Conservation (phyloP, 1,284 basidiomycete genomes). For the Phylloboletellus chloephorus region DNA sequence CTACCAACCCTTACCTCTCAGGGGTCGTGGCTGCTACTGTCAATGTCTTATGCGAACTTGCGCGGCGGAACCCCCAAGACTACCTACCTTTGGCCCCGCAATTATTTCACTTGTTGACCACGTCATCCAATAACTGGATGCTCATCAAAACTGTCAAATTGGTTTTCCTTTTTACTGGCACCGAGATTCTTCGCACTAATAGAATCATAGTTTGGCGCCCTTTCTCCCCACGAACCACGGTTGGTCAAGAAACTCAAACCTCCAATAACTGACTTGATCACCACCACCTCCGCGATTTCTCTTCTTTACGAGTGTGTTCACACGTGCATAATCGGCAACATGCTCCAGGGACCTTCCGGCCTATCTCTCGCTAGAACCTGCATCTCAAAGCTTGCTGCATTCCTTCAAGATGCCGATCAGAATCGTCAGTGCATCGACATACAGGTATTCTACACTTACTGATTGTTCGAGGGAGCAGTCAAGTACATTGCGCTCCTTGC, state of each 20-base stretch:
- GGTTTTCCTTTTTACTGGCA: constrained; percentile 37
- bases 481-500: constrained; percentile 96
- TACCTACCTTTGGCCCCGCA: constrained; percentile 87
- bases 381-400: constrained; percentile 89
- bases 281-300: constrained; percentile 93
- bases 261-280: constrained; percentile 92
- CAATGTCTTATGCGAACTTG: constrained; percentile 93
- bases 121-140: constrained; percentile 98
- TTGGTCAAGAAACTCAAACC: constrained; percentile 91
- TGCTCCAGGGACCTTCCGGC: constrained; percentile 82
- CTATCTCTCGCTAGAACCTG: constrained; percentile 82
- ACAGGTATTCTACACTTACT: constrained; percentile 15
- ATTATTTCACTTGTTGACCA: constrained; percentile 91
- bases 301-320: constrained; percentile 97
- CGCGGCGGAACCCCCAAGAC: constrained; percentile 70
- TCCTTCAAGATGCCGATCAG: constrained; percentile 91
- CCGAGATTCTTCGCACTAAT: constrained; percentile 6
- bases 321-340: constrained; percentile 95
- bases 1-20: constrained; percentile 26
- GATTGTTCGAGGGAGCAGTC: constrained; percentile 47
- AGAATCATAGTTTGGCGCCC: constrained; percentile 71
- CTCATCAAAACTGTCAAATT: constrained; percentile 98
- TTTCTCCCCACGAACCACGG: constrained; percentile 89
- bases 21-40: constrained; percentile 91
- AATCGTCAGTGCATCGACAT: constrained; percentile 58